Percentiles rank a stretch among this genome's conserved stretches.
Evolutionary conservation across 2,329 filamentous ascomycete genomes (phyloP).

Genomic region (Rutstroemia sp.): DNA sequence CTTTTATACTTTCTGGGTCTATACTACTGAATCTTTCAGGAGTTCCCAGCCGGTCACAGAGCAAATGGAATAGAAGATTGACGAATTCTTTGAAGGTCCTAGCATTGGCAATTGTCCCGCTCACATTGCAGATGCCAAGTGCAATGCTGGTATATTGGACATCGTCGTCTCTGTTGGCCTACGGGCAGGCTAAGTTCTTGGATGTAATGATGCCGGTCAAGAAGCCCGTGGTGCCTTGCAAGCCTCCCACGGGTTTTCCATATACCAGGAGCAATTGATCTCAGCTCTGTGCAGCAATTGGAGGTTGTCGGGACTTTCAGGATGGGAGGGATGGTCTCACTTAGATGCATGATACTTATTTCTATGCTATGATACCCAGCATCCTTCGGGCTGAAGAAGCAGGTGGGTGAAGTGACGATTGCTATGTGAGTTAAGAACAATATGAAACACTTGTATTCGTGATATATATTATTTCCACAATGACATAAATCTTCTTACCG

Average conservation of each 20-base stretch:
- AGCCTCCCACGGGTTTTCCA: neutral
- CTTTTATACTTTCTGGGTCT: constrained; percentile 38
- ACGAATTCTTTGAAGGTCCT: constrained; percentile 30
- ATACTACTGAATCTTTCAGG: constrained; percentile 40
- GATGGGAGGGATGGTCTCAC: neutral
- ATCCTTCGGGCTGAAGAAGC: too few relatives aligned
- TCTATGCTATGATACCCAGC: too few relatives aligned
- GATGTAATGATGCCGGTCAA: constrained; percentile 33
- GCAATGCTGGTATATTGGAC: constrained; percentile 45
- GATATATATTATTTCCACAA: too few relatives aligned
- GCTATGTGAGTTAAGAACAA: neutral
- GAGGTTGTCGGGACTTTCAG: neutral
- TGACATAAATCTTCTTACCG: too few relatives aligned
- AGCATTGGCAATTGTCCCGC: constrained; percentile 34
- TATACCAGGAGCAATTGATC: neutral
- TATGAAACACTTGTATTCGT: too few relatives aligned
- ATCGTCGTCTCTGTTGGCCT: constrained; percentile 35
- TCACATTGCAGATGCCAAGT: constrained; percentile 33
- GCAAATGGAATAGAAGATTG: constrained; percentile 19
- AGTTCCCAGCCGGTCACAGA: constrained; percentile 10
- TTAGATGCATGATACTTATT: neutral
- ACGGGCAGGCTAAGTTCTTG: constrained; percentile 33
- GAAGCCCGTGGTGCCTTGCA: constrained; percentile 27
- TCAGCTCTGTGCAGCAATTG: neutral
- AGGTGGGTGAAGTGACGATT: constrained; percentile 1